A percentile compares a stretch with the other conserved stretches of the same genome.
These are phyloP conservation scores for Pseudoturritis turrita DNA, from an alignment of 345 rosid genomes.

Conservation along the genomic window DNA sequence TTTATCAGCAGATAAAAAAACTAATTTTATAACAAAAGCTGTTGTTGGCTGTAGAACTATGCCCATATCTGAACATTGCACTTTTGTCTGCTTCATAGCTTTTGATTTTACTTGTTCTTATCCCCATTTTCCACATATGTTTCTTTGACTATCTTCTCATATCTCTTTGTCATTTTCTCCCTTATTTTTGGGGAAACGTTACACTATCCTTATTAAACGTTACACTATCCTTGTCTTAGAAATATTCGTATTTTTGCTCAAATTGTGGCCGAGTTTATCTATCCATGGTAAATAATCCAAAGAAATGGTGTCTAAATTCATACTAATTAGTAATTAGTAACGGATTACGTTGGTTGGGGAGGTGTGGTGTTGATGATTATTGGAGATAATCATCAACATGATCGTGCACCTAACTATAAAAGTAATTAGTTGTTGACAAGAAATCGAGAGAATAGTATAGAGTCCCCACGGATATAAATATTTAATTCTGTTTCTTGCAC, in stretches of 20 bases:
- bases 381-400: not conserved
- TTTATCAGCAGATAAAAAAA: too few relatives aligned
- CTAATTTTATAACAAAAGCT: not conserved
- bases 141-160: not conserved
- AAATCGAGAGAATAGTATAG: not conserved
- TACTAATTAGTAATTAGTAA: not conserved
- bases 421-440: not conserved
- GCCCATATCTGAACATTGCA: not conserved
- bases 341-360: not conserved
- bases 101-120: not conserved
- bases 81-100: slow-evolving; percentile 10
- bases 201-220: slow-evolving; percentile 26
- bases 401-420: not conserved
- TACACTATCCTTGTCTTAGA: slow-evolving; percentile 23
- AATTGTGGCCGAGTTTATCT: not conserved
- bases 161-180: not conserved
- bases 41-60: not conserved
- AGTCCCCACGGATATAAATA: slow-evolving; percentile 14
- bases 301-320: not conserved
- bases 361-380: not conserved
- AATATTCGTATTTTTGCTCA: not conserved
- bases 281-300: not conserved
- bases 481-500: not conserved
- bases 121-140: slow-evolving; percentile 1
- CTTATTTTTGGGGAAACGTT: slow-evolving; percentile 22